Conservation (phyloP, 1,139 yeast genomes). For the Blastobotrys malaysiensis region DNA sequence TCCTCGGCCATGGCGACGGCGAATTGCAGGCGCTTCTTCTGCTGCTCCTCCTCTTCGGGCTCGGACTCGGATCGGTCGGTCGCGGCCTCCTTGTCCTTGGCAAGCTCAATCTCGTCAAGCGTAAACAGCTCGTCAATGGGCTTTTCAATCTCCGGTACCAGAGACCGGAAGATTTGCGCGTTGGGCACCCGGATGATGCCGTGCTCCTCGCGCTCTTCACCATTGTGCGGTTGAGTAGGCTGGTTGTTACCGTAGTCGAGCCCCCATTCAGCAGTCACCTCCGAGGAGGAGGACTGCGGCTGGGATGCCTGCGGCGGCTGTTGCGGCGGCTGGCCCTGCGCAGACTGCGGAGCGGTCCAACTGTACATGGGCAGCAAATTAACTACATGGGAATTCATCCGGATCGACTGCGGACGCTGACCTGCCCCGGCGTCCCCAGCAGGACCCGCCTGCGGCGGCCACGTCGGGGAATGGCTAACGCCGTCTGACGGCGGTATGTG, state of each 20-base stretch:
- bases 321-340: slow-evolving; percentile 6
- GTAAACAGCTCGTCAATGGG: slow-evolving; percentile 18
- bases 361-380: slow-evolving; percentile 14
- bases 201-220: background rate
- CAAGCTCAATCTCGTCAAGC: slow-evolving; percentile 2
- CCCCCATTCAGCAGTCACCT: slow-evolving; percentile 9
- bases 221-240: background rate
- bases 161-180: slow-evolving; percentile 24
- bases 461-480: background rate
- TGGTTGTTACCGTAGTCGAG: slow-evolving; percentile 9
- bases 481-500: background rate
- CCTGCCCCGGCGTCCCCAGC: background rate
- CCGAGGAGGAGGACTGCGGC: slow-evolving; percentile 6
- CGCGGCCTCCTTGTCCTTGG: background rate
- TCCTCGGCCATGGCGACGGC: slow-evolving; percentile 28
- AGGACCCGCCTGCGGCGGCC: background rate
- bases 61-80: slow-evolving; percentile 3
- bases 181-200: slow-evolving; percentile 17
- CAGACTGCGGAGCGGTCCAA: slow-evolving; percentile 5
- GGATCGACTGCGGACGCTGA: slow-evolving; percentile 5
- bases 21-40: slow-evolving; percentile 11
- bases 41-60: slow-evolving; percentile 14
- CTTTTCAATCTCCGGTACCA: slow-evolving; percentile 27
- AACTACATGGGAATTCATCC: slow-evolving; percentile 16
- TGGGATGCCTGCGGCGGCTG: slow-evolving; percentile 3